These are phyloP conservation scores for Picea glauca DNA, from an alignment of 75 land plant genomes.

Conservation along the genomic window DNA sequence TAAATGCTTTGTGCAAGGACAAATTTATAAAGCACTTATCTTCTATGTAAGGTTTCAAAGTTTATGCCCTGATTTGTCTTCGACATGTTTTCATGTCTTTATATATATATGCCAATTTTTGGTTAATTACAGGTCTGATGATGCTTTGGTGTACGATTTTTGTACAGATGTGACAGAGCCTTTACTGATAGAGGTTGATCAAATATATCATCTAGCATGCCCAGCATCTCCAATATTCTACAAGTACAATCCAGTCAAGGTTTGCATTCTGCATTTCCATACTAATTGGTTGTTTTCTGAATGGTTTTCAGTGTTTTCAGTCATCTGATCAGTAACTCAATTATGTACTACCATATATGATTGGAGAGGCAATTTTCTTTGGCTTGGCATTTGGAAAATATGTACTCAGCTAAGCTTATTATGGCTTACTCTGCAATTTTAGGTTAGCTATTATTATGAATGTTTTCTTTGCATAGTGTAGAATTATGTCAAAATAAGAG, in stretches of 20 bases:
- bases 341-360: neutral
- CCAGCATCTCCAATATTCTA: constrained; percentile 85
- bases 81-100: too few species aligned
- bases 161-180: constrained; percentile 67
- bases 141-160: neutral
- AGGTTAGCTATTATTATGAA: too few species aligned
- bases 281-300: neutral
- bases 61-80: neutral
- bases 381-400: neutral
- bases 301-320: neutral
- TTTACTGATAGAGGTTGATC: constrained; percentile 75
- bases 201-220: constrained; percentile 80
- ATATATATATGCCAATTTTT: neutral
- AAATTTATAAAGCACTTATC: neutral
- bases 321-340: too few species aligned
- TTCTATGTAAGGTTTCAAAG: neutral
- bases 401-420: neutral
- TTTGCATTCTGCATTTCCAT: constrained; percentile 1
- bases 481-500: too few species aligned
- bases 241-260: constrained; percentile 86
- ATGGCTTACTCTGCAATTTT: neutral
- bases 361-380: neutral
- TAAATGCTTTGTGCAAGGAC: neutral
- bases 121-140: neutral
- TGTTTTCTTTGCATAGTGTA: too few species aligned